Evolutionary conservation across 2,329 filamentous ascomycete species (phyloP), one percentile per base, ranked within the genome.

Genomic region (Aspergillus caelatus): DNA sequence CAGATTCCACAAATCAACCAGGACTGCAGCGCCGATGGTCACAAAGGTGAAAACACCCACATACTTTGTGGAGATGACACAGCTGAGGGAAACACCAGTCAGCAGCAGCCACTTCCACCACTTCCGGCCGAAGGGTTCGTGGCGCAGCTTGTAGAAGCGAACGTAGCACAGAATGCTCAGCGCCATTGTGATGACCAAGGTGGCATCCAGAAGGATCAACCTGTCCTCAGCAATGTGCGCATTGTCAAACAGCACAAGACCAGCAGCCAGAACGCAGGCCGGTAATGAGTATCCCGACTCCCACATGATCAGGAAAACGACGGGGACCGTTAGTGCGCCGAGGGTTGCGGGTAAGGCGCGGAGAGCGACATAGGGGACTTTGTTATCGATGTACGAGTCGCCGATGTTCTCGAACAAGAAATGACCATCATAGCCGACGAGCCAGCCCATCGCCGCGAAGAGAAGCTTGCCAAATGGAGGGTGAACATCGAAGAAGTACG

Each of bases 61-160:
- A 71, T 99, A 99, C 83, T 99, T 99, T 78, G 92, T 96, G 61
- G 95, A 98, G 73, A 99, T 98, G 76, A 97, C 95, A 77, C 94
- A 98, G 76, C 94, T 97, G 76, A 99, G 86, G 65, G 90, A 90
- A 77, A 99, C 94, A 64, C 95, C 95, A 9, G 95, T 99, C 72
- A 98, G 81, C 66, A 99, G 88, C 64, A 99, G 87, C 95, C 95
- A 99, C 81, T 99, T 99, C 95, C 95, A 99, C 95, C 95, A 99
- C 82, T 99, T 98, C 66, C 93, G 88, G 64, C 91, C 88, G 78
- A 99, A 99, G 3, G 95, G 86, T 68, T 89, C 86, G 72, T 98
- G 94, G 71, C 95, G 88, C 70, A 94, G 84, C 85, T 98, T 99
- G 84, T 98, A 98, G 82, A 98, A 99, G 71, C 94, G 93, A 80